These are phyloP conservation scores for Mucor indicus DNA, from an alignment of 371 early-diverging fungal species.

Conservation along the genomic window DNA sequence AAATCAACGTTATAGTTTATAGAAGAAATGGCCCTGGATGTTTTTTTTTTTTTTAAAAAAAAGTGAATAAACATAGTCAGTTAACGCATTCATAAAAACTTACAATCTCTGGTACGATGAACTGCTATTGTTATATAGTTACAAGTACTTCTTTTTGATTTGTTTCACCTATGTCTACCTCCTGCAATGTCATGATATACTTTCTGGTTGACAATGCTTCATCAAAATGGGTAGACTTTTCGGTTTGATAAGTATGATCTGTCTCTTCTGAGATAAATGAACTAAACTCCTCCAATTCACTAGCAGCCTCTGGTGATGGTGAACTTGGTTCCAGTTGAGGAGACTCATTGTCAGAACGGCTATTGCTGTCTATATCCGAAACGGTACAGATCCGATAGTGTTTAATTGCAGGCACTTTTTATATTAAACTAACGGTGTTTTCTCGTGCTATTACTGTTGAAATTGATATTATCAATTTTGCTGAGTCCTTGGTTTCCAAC, in stretches of 20 bases:
- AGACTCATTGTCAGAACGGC: slow-evolving; percentile 1
- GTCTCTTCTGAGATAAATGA: slow-evolving; percentile 9
- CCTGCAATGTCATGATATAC: slow-evolving; percentile 10
- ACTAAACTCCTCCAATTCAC: slow-evolving; percentile 10
- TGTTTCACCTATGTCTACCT: slow-evolving; percentile 5
- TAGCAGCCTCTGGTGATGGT: slow-evolving; percentile 10
- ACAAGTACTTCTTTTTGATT: slow-evolving; percentile 9
- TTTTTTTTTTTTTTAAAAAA: slow-evolving; percentile 5
- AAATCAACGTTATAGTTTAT: not conserved
- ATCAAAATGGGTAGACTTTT: slow-evolving; percentile 10
- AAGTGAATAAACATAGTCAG: slow-evolving; percentile 5
- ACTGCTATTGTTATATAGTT: slow-evolving; percentile 7
- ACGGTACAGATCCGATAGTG: slow-evolving; percentile 6
- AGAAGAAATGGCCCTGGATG: slow-evolving; percentile 1
- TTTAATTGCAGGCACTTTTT: slow-evolving; percentile 10
- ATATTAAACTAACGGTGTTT: slow-evolving; percentile 9
- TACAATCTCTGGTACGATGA: slow-evolving; percentile 12
- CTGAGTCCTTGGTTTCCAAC: slow-evolving; percentile 5
- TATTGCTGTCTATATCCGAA: slow-evolving; percentile 7
- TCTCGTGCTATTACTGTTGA: slow-evolving; percentile 1
- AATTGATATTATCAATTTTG: not conserved
- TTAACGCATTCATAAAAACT: slow-evolving; percentile 4
- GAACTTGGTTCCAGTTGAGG: not conserved
- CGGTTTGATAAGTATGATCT: slow-evolving; percentile 15
- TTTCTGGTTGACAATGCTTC: slow-evolving; percentile 10